phyloP scores from a whole-genome alignment of 208 protist species.

The Wallacemonas sp. region DNA sequence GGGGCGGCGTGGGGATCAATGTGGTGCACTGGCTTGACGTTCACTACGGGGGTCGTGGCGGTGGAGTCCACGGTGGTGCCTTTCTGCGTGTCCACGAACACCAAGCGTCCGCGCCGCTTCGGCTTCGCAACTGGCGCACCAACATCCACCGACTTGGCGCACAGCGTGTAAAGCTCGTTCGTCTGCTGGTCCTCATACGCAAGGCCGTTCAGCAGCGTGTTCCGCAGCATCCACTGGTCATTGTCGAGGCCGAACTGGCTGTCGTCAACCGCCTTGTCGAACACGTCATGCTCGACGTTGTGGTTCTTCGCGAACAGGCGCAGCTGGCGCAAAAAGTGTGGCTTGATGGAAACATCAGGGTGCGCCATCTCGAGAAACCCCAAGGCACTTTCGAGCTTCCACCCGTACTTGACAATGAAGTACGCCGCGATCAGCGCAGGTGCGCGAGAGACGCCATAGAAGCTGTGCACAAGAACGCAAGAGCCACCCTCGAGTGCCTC shows the following conservation, averaged over 20 bases:
- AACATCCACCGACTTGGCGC: slow-evolving; percentile 62
- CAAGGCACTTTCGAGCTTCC: slow-evolving; percentile 87
- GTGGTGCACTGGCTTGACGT: slow-evolving; percentile 34
- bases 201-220: slow-evolving; percentile 88
- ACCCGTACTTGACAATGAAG: slow-evolving; percentile 92
- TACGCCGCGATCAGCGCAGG: slow-evolving; percentile 86
- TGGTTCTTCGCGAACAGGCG: slow-evolving; percentile 85
- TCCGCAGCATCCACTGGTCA: slow-evolving; percentile 92
- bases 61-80: slow-evolving; percentile 50
- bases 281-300: slow-evolving; percentile 80
- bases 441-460: slow-evolving; percentile 78
- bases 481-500: slow-evolving; percentile 77
- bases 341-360: slow-evolving; percentile 87
- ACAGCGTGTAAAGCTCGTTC: slow-evolving; percentile 72
- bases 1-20: slow-evolving; percentile 31
- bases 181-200: slow-evolving; percentile 62
- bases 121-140: slow-evolving; percentile 34
- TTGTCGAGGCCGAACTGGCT: slow-evolving; percentile 85
- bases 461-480: slow-evolving; percentile 90
- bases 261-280: slow-evolving; percentile 81
- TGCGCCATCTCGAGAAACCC: slow-evolving; percentile 87
- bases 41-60: slow-evolving; percentile 51
- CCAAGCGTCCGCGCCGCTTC: slow-evolving; percentile 35
- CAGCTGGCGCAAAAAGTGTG: slow-evolving; percentile 91
- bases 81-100: slow-evolving; percentile 79